These are phyloP conservation scores for Kwoniella shandongensis DNA, from an alignment of 768 basidiomycete genomes.

Conservation along the genomic window DNA sequence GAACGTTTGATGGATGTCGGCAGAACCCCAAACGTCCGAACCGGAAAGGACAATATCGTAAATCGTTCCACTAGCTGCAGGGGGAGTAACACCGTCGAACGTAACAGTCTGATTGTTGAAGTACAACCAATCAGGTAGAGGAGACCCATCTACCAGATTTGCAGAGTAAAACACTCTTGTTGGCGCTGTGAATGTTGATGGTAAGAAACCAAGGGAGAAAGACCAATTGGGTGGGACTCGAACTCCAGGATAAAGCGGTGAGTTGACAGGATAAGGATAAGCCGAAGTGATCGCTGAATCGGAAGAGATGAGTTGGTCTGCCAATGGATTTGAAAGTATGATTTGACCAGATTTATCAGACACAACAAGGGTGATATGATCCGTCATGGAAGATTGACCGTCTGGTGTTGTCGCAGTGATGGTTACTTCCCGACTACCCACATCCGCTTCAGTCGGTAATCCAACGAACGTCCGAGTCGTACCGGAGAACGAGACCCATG, in stretches of 20 bases:
- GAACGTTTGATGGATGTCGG: conserved; percentile 63
- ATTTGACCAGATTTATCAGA: conserved; percentile 56
- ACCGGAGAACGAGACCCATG: conserved; percentile 74
- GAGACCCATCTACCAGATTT: conserved; percentile 65
- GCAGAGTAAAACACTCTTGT: conserved; percentile 64
- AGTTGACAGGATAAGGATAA: conserved; percentile 59
- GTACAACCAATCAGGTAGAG: conserved; percentile 70
- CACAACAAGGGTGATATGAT: conserved; percentile 53
- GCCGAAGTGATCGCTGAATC: conserved; percentile 73
- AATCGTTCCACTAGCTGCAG: conserved; percentile 46
- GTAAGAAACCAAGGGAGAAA: conserved; percentile 81
- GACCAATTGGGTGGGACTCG: conserved; percentile 80
- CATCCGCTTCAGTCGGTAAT: conserved; percentile 63
- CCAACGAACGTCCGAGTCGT: conserved; percentile 65
- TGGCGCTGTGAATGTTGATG: conserved; percentile 61
- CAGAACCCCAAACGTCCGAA: conserved; percentile 72
- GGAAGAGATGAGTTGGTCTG: conserved; percentile 64
- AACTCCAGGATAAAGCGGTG: conserved; percentile 59
- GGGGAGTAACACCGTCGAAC: conserved; percentile 73
- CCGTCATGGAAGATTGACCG: conserved; percentile 58
- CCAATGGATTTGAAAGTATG: conserved; percentile 60
- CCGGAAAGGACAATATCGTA: conserved; percentile 65
- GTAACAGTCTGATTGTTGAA: conserved; percentile 71
- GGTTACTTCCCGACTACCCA: conserved; percentile 58
- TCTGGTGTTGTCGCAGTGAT: conserved; percentile 64